Conservation (phyloP, 345 rosid species). For the Linum usitatissimum region DNA sequence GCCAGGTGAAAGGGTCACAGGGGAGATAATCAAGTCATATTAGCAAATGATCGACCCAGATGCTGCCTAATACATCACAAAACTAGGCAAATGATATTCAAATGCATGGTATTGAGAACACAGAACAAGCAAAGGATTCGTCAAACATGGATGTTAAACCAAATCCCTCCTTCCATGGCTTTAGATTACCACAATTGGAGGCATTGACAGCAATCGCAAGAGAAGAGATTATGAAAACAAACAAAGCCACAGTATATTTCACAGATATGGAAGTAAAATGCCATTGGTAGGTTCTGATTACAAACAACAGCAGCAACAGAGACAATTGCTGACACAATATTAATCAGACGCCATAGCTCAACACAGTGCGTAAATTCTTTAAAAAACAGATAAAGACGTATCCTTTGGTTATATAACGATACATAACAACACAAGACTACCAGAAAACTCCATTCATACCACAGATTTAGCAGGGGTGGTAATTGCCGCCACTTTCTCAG, state of each 20-base stretch:
- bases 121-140: too few species aligned
- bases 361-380: not conserved
- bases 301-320: not conserved
- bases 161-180: too few species aligned
- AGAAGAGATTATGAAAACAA: not conserved
- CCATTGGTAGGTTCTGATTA: not conserved
- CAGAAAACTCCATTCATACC: not conserved
- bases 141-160: too few species aligned
- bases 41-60: too few species aligned
- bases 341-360: not conserved
- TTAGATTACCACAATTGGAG: not conserved
- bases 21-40: too few species aligned
- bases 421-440: not conserved
- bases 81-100: too few species aligned
- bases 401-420: not conserved
- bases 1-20: too few species aligned
- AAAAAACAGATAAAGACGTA: too few species aligned
- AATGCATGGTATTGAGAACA: too few species aligned
- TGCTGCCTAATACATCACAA: too few species aligned
- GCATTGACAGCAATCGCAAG: too few species aligned
- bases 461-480: constrained; percentile 5
- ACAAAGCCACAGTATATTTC: not conserved
- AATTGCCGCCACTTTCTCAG: constrained; percentile 23
- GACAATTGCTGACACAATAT: not conserved
- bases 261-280: not conserved